phyloP scores from a whole-genome alignment of 352 stramenopile species.

The Globisporangium recalcitrans region DNA sequence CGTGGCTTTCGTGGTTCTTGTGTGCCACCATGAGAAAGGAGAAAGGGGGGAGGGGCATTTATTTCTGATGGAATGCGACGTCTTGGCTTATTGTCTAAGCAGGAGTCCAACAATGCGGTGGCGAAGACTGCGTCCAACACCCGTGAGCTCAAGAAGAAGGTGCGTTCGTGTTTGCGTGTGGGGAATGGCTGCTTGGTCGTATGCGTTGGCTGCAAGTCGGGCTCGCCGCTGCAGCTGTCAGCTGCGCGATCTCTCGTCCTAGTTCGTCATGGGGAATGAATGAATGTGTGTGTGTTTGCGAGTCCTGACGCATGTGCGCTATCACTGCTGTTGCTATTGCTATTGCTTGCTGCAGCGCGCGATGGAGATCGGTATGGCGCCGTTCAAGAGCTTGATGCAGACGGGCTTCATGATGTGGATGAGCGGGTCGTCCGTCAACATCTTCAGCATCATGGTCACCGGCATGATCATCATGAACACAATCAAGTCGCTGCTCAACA shows the following conservation, averaged over 20 bases:
- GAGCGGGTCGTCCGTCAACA: slow-evolving; percentile 92
- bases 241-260: no score
- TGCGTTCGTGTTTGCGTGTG: slow-evolving; percentile 14
- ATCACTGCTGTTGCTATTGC: no score
- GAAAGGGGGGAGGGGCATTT: not conserved
- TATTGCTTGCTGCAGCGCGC: slow-evolving; percentile 45
- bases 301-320: no score
- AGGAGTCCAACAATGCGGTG: slow-evolving; percentile 53
- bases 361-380: slow-evolving; percentile 87
- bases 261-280: no score
- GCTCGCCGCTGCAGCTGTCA: not conserved
- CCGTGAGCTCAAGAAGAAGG: slow-evolving; percentile 85
- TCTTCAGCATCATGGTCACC: slow-evolving; percentile 94
- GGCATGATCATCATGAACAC: slow-evolving; percentile 92
- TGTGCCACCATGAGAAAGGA: not conserved
- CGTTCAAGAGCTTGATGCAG: slow-evolving; percentile 91
- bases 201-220: no score
- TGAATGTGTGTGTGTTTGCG: no score
- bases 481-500: slow-evolving; percentile 86
- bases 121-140: slow-evolving; percentile 65
- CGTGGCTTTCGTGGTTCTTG: not conserved
- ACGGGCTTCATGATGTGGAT: slow-evolving; percentile 97
- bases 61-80: not conserved
- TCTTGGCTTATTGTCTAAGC: not conserved
- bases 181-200: not conserved